Conservation (phyloP, 495 filamentous ascomycete species). For the Daldinia caldariorum region DNA sequence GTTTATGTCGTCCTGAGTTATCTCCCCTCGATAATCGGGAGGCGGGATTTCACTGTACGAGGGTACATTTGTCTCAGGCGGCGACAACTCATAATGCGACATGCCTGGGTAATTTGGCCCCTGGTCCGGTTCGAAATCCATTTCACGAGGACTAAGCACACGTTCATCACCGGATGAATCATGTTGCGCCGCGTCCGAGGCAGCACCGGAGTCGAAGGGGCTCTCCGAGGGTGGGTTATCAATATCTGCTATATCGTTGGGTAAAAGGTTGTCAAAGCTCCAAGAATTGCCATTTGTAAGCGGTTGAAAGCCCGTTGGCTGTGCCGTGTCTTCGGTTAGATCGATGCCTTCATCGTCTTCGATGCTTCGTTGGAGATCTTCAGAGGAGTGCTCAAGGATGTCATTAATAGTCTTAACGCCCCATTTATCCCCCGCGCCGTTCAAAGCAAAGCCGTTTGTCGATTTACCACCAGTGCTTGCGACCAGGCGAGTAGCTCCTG, state of each 20-base stretch:
- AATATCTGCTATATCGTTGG: conserved; percentile 11
- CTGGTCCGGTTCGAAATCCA: conserved; percentile 38
- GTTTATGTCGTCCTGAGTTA: conserved; percentile 39
- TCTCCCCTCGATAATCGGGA: conserved; percentile 34
- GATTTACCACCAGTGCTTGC: conserved; percentile 66
- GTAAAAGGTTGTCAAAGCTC: conserved; percentile 50
- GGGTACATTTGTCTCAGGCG: conserved; percentile 24
- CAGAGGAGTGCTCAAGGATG: conserved; percentile 15
- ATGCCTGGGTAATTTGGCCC: conserved; percentile 43
- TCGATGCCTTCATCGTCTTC: conserved; percentile 55
- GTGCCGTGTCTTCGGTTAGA: conserved; percentile 36
- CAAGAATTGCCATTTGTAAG: conserved; percentile 43
- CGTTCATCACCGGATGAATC: conserved; percentile 50
- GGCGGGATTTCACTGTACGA: conserved; percentile 33
- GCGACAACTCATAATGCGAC: conserved; percentile 36
- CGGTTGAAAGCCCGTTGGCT: conserved; percentile 29
- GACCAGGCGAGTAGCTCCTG: conserved; percentile 75
- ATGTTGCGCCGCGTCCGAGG: conserved; percentile 53
- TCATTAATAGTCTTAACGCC: conserved; percentile 15
- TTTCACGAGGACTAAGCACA: conserved; percentile 31
- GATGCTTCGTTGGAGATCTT: conserved; percentile 32
- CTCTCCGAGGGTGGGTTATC: conserved; percentile 50
- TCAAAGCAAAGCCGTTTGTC: conserved; percentile 21
- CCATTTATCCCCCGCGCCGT: conserved; percentile 6
- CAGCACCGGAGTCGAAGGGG: conserved; percentile 41